Percentiles rank a stretch among this genome's conserved stretches.
phyloP scores from a whole-genome alignment of 257 asterid genomes.

The Ilex aquifolium region DNA sequence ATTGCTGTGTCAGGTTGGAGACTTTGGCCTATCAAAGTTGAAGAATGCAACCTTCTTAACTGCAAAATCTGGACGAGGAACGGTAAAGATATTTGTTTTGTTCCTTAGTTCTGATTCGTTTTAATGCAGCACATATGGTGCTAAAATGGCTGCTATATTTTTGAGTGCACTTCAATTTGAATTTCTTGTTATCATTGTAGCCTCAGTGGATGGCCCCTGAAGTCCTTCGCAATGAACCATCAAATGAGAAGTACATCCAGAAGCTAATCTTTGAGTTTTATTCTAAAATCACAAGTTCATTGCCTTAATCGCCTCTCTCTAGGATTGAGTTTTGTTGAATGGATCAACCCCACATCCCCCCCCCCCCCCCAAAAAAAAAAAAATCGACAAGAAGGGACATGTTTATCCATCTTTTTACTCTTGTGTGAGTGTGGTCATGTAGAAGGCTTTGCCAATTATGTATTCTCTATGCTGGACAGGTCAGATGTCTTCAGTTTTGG shows the following conservation, averaged over 20 bases:
- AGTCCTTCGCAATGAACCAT: slow-evolving; percentile 69
- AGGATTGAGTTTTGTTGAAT: too few relatives aligned
- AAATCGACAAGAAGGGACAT: not conserved
- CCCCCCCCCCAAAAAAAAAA: not conserved
- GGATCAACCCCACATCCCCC: too few relatives aligned
- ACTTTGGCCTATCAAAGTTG: slow-evolving; percentile 69
- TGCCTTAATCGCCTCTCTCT: too few relatives aligned
- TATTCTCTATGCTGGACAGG: slow-evolving; percentile 25
- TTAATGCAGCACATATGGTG: too few relatives aligned
- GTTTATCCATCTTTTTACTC: too few relatives aligned
- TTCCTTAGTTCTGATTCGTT: too few relatives aligned
- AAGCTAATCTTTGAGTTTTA: not conserved
- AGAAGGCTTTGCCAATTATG: too few relatives aligned
- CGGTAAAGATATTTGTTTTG: slow-evolving; percentile 38
- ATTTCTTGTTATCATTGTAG: slow-evolving; percentile 29
- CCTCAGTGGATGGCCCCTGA: slow-evolving; percentile 96
- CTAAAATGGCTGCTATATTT: not conserved
- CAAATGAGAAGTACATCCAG: slow-evolving; percentile 60
- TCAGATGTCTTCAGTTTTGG: slow-evolving; percentile 74
- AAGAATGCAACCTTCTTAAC: slow-evolving; percentile 53
- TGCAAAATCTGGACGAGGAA: slow-evolving; percentile 63
- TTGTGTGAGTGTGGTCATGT: too few relatives aligned
- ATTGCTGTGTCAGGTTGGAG: slow-evolving; percentile 53
- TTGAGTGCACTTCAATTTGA: slow-evolving; percentile 5
- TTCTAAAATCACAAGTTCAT: too few relatives aligned